These are phyloP conservation scores for Spergularia bocconei DNA, from an alignment of 148 eudicot genomes.

Conservation along the genomic window DNA sequence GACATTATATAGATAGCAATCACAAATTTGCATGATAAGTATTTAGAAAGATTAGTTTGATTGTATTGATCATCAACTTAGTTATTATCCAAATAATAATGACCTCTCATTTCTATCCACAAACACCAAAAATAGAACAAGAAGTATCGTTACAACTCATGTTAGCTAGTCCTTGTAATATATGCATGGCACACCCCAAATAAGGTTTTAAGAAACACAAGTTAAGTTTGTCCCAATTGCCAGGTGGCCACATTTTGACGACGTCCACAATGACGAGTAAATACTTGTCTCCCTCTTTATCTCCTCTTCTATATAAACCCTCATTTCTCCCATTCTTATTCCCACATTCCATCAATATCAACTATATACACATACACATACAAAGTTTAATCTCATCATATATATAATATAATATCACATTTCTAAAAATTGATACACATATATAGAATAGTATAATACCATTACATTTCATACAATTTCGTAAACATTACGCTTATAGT, in stretches of 20 bases:
- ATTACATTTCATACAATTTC: neutral
- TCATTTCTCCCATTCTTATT: neutral
- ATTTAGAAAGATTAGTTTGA: too few species aligned
- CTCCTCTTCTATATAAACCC: constrained; percentile 32
- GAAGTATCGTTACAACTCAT: constrained; percentile 6
- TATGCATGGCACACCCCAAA: constrained; percentile 9
- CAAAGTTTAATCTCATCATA: too few species aligned
- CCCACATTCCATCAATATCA: neutral
- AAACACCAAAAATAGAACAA: neutral
- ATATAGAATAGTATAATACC: neutral
- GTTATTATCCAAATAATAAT: too few species aligned
- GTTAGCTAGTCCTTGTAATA: neutral
- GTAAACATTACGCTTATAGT: neutral
- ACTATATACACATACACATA: too few species aligned
- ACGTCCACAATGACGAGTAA: constrained; percentile 29
- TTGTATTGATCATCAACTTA: too few species aligned
- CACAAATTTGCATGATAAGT: too few species aligned
- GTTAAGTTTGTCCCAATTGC: neutral
- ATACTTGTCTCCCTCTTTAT: neutral
- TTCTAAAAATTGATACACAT: too few species aligned
- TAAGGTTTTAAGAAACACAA: neutral
- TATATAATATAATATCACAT: neutral
- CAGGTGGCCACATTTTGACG: constrained; percentile 26
- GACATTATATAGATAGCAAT: too few species aligned
- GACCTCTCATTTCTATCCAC: neutral